Percentiles rank a stretch among this genome's conserved stretches.
These are phyloP conservation scores for Amylostereum areolatum DNA, from an alignment of 1,284 basidiomycete species.

Conservation along the genomic window DNA sequence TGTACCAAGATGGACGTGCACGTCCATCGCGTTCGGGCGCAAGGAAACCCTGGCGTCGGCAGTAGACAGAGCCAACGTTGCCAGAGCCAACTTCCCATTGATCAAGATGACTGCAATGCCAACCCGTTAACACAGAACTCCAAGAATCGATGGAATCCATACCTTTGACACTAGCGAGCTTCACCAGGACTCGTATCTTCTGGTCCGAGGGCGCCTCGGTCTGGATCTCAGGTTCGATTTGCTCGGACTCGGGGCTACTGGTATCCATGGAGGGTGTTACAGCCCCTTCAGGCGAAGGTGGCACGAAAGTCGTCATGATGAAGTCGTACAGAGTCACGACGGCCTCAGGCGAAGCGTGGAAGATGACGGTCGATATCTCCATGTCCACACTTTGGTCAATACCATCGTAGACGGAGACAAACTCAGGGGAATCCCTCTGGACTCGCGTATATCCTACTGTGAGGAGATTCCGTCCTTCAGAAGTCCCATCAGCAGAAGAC, in stretches of 20 bases:
- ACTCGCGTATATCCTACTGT: slow-evolving; percentile 81
- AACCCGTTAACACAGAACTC: slow-evolving; percentile 3
- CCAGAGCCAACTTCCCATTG: slow-evolving; percentile 69
- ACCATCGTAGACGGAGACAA: slow-evolving; percentile 75
- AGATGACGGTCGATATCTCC: slow-evolving; percentile 88
- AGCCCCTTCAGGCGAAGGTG: slow-evolving; percentile 26
- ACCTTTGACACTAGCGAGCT: slow-evolving; percentile 87
- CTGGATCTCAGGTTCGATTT: slow-evolving; percentile 4
- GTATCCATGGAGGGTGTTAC: slow-evolving; percentile 9
- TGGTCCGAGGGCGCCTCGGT: slow-evolving; percentile 23
- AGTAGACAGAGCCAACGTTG: slow-evolving; percentile 88
- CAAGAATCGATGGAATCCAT: slow-evolving; percentile 4
- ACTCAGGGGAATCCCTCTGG: slow-evolving; percentile 86
- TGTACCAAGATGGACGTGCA: slow-evolving; percentile 84
- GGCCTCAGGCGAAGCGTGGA: slow-evolving; percentile 88
- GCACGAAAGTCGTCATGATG: slow-evolving; percentile 94
- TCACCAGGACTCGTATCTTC: slow-evolving; percentile 82
- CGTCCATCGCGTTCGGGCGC: slow-evolving; percentile 68
- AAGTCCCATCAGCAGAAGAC: slow-evolving; percentile 57
- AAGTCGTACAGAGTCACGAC: slow-evolving; percentile 94
- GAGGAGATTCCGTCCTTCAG: slow-evolving; percentile 67
- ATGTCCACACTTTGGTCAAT: slow-evolving; percentile 89
- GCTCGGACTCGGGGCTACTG: slow-evolving; percentile 5
- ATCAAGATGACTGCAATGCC: slow-evolving; percentile 67
- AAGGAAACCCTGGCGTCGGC: slow-evolving; percentile 85